phyloP scores from a whole-genome alignment of 176 grass and related monocot genomes.

The Guadua angustifolia region DNA sequence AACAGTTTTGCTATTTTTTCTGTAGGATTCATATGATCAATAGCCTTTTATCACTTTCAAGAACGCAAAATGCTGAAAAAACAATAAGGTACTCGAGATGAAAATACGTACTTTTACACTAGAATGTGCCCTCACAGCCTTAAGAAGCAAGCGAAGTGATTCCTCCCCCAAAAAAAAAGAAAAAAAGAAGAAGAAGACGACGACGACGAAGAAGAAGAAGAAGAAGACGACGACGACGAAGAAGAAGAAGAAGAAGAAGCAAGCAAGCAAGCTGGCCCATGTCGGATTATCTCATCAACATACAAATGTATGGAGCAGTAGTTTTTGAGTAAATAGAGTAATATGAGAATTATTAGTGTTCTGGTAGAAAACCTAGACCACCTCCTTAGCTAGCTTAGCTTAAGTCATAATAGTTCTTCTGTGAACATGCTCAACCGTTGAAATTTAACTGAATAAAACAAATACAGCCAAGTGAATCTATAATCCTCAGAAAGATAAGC shows the following conservation, averaged over 20 bases:
- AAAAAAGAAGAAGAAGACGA: no score
- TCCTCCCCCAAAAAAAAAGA: no score
- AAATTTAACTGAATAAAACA: background rate
- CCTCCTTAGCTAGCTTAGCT: slow-evolving; percentile 10
- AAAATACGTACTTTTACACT: background rate
- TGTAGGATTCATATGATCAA: background rate
- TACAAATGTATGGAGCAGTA: background rate
- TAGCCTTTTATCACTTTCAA: background rate
- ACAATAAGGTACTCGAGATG: background rate
- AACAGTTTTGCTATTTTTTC: background rate
- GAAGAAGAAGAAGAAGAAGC: no score
- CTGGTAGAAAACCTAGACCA: background rate
- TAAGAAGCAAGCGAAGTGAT: background rate
- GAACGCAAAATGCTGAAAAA: background rate
- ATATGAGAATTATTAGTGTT: background rate
- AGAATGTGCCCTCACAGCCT: background rate
- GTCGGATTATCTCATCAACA: background rate
- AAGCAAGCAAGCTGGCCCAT: no score
- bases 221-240: no score
- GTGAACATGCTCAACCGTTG: background rate
- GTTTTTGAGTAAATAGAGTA: background rate
- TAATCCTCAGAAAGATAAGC: slow-evolving; percentile 18
- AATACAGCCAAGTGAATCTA: background rate
- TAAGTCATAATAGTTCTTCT: background rate
- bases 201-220: no score